A percentile compares a stretch with the other conserved stretches of the same genome.
Evolutionary conservation across 192 early-diverging fungal species (phyloP).

Genomic region (Helicostylum pulchrum): DNA sequence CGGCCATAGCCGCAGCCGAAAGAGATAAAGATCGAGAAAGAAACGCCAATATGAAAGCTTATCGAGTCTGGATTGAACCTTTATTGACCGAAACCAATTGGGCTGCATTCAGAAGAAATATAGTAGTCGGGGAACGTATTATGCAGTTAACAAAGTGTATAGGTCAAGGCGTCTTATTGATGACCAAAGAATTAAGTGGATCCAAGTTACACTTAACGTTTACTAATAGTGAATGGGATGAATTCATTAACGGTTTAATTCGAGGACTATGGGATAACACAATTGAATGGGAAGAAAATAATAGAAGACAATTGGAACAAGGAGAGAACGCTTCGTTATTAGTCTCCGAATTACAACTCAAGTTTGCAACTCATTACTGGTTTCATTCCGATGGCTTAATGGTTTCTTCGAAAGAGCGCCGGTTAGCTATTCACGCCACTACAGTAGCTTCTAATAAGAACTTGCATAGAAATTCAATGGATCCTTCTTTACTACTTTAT

Average conservation of each 20-base stretch:
- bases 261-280: conserved; percentile 26
- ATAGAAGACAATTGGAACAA: neutral
- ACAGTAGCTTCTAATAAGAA: neutral
- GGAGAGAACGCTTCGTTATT: conserved; percentile 8
- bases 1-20: neutral
- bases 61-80: conserved; percentile 37
- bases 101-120: conserved; percentile 41
- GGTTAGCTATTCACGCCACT: conserved; percentile 4
- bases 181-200: conserved; percentile 49
- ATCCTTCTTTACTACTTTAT: too few relatives aligned
- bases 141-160: conserved; percentile 33
- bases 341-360: conserved; percentile 24
- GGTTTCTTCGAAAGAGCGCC: conserved; percentile 6
- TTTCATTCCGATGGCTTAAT: conserved; percentile 21
- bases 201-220: conserved; percentile 45
- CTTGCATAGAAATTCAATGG: too few relatives aligned
- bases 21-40: conserved; percentile 34
- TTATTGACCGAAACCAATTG: conserved; percentile 37
- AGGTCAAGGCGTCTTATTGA: conserved; percentile 42
- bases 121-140: conserved; percentile 41
- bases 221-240: conserved; percentile 43
- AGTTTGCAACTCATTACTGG: conserved; percentile 27
- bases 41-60: conserved; percentile 38
- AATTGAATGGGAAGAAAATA: conserved; percentile 18
- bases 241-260: conserved; percentile 30